Evolutionary conservation across 23 red algal species (phyloP), one percentile per base, ranked within the genome.

Genomic region (Chondrus crispus): DNA sequence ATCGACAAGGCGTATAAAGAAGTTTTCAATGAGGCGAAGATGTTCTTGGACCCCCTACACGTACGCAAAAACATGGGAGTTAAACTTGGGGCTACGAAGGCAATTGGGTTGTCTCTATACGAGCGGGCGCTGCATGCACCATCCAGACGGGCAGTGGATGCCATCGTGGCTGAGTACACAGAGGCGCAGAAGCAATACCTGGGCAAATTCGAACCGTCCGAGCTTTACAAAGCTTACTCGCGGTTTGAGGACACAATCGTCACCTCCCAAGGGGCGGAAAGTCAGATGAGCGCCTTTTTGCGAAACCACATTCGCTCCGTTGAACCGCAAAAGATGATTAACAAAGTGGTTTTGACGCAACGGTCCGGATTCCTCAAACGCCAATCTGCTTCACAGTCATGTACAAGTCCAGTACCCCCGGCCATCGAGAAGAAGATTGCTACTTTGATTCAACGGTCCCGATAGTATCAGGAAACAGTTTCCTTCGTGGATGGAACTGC

Each of bases 41-140:
- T n/a, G n/a, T 85, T 85, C 33, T 68, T 85, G 4, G 81, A 85
- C 58, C 81, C 81, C 13, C 41, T 85, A 20, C 81, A 85, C 57
- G 81, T 85, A 35, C 29, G 41, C 44, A 85, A 85, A 85, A 68
- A 85, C 32, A 85, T 85, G 62, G 81, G 81, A 9, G 5, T 60
- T 22, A 69, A 64, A 24, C 36, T 85, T 2, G 81, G 81, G 32
- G 81, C 81, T 45, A 5, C 35, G 33, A 85, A 49, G 24, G 55
- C 81, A 14, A 68, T 69, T 68, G 81, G 62, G 2, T 68, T 69
- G 5, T 85, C 81, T 14, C 36, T 85, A 3, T 57, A 22, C 22
- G 52, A 57, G 16, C 52, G 22, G 22, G 52, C 52, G 22, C 14
- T 16, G 22, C 52, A 57, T 57, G 52, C 52, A 16, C 52, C 22